Conservation (phyloP, 192 early-diverging fungal species). For the Fimicolochytrium jonesii region DNA sequence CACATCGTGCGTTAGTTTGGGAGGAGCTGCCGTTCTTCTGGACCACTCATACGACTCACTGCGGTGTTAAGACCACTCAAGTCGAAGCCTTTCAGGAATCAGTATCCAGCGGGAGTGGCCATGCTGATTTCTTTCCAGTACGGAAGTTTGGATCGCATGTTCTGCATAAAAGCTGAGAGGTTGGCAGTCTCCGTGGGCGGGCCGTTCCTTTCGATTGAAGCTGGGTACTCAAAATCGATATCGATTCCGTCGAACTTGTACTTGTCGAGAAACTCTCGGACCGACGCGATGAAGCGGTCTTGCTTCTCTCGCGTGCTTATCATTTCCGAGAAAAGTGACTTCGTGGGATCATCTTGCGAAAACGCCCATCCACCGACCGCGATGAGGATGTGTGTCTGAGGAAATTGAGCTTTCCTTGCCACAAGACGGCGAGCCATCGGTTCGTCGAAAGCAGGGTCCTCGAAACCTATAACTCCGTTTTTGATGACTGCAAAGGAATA, state of each 20-base stretch:
- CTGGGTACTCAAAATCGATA: conserved; percentile 75
- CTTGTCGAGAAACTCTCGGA: not conserved
- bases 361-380: conserved; percentile 1
- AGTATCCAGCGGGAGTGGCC: conserved; percentile 53
- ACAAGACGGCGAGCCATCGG: not conserved
- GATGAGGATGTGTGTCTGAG: not conserved
- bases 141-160: conserved; percentile 51
- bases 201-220: conserved; percentile 56
- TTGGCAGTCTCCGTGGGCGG: conserved; percentile 59
- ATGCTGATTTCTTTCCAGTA: conserved; percentile 55
- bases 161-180: conserved; percentile 53
- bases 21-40: too few species aligned
- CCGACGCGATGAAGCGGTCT: not conserved
- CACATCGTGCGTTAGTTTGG: not conserved
- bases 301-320: not conserved
- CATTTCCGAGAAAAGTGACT: not conserved
- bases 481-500: not conserved
- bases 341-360: not conserved
- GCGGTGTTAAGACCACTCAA: not conserved
- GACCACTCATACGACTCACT: not conserved
- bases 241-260: conserved; percentile 65
- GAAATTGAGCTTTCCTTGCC: not conserved
- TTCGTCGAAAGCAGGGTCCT: not conserved
- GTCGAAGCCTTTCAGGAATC: conserved; percentile 39
- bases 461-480: not conserved